phyloP scores from a whole-genome alignment of 2,329 filamentous ascomycete species.

The Elsinoe arachidis region DNA sequence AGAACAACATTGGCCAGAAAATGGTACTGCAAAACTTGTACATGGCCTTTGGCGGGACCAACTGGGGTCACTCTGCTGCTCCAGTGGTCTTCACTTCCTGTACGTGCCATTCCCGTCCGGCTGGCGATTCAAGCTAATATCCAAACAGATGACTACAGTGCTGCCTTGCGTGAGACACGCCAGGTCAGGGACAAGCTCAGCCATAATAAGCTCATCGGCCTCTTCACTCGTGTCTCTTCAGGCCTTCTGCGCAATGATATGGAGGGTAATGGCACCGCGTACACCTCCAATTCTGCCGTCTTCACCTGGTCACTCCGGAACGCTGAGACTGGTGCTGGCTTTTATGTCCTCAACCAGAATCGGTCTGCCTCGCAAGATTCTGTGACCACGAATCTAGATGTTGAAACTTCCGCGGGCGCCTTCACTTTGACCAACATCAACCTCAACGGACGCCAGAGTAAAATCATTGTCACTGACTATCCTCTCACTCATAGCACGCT shows the following conservation, averaged over 20 bases:
- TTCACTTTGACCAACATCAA: conserved; percentile 49
- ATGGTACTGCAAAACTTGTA: conserved; percentile 54
- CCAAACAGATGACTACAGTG: conserved; percentile 50
- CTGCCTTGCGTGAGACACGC: conserved; percentile 53
- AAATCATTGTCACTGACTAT: conserved; percentile 55
- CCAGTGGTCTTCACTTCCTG: conserved; percentile 39
- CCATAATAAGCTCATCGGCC: conserved; percentile 53
- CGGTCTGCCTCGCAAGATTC: conserved; percentile 44
- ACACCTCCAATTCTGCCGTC: conserved; percentile 42
- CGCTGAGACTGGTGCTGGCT: conserved; percentile 48
- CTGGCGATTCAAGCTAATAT: too few species aligned
- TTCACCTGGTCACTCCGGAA: conserved; percentile 51
- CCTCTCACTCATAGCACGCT: conserved; percentile 43
- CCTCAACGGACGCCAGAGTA: conserved; percentile 54
- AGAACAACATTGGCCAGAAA: conserved; percentile 52
- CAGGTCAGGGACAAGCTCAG: conserved; percentile 52
- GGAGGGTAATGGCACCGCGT: conserved; percentile 37
- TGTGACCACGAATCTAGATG: conserved; percentile 46
- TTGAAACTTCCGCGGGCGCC: conserved; percentile 49
- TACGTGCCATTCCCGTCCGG: not conserved
- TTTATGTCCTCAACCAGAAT: conserved; percentile 51
- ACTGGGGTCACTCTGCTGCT: conserved; percentile 51
- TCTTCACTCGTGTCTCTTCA: conserved; percentile 51
- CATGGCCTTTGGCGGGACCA: conserved; percentile 57
- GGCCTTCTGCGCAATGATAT: conserved; percentile 51